phyloP scores from a whole-genome alignment of 2,329 filamentous ascomycete genomes.

The Penicillium griseofulvum region DNA sequence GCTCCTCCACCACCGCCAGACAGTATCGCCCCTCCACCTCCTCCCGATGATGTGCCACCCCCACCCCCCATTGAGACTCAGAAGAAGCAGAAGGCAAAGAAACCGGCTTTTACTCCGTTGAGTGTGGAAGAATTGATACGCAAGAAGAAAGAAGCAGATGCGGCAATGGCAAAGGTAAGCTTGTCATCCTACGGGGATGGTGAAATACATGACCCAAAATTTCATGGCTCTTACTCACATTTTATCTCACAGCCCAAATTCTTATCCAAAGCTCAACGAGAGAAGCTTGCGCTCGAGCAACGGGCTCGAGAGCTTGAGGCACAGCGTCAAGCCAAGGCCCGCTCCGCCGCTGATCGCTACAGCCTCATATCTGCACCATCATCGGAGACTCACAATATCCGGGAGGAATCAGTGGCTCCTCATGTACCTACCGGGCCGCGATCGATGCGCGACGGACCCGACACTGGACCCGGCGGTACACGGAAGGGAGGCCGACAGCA shows the following conservation, averaged over 20 bases:
- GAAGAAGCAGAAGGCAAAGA: slow-evolving; percentile 53
- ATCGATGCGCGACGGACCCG: slow-evolving; percentile 58
- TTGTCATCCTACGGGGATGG: slow-evolving; percentile 16
- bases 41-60: slow-evolving; percentile 43
- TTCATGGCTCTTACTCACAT: slow-evolving; percentile 16
- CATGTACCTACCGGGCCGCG: slow-evolving; percentile 66
- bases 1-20: slow-evolving; percentile 45
- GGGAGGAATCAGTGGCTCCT: slow-evolving; percentile 4
- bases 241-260: slow-evolving; percentile 66
- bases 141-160: slow-evolving; percentile 82
- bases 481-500: slow-evolving; percentile 24
- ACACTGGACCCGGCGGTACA: slow-evolving; percentile 53
- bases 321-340: slow-evolving; percentile 51
- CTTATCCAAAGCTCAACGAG: slow-evolving; percentile 76
- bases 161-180: slow-evolving; percentile 70
- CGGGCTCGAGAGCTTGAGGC: slow-evolving; percentile 69
- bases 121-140: slow-evolving; percentile 82
- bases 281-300: slow-evolving; percentile 76
- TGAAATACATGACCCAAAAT: not conserved
- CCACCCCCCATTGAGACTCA: slow-evolving; percentile 40
- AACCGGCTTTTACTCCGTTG: slow-evolving; percentile 53
- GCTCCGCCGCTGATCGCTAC: slow-evolving; percentile 25
- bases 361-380: slow-evolving; percentile 17
- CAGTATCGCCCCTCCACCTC: slow-evolving; percentile 41
- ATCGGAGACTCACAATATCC: slow-evolving; percentile 19